phyloP scores from a whole-genome alignment of 139 green algal genomes.

The Pleodorina starrii region DNA sequence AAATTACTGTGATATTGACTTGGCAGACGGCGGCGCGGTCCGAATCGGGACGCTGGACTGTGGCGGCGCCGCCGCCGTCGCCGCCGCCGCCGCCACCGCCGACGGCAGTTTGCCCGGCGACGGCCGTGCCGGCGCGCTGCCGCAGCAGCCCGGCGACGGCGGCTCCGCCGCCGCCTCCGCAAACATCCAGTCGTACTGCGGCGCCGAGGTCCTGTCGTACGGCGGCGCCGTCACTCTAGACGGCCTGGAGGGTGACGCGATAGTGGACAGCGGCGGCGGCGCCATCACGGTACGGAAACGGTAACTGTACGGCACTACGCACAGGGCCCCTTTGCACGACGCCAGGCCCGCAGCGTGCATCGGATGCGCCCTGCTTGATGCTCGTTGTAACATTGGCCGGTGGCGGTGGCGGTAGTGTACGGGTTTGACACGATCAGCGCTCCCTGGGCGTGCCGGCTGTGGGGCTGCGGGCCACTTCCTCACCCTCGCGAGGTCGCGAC shows the following conservation, averaged over 20 bases:
- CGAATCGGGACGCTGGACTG: constrained; percentile 22
- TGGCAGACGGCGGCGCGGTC: neutral
- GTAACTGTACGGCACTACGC: too few species aligned
- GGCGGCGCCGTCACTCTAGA: constrained; percentile 15
- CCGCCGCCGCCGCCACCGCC: neutral
- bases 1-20: too few species aligned
- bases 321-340: too few species aligned
- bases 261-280: constrained; percentile 27
- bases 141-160: neutral
- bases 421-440: too few species aligned
- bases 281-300: constrained; percentile 1
- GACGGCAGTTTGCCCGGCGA: neutral
- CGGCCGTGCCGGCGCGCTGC: neutral
- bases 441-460: too few species aligned
- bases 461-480: too few species aligned
- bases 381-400: too few species aligned
- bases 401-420: too few species aligned
- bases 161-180: neutral
- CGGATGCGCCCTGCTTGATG: too few species aligned
- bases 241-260: neutral
- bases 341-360: too few species aligned
- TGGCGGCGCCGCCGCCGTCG: neutral
- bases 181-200: too few species aligned
- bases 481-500: too few species aligned
- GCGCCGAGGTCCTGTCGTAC: neutral